A percentile compares a stretch with the other conserved stretches of the same genome.
Conservation (phyloP, 169 alveolate species). For the Toxoplasma gondii region DNA sequence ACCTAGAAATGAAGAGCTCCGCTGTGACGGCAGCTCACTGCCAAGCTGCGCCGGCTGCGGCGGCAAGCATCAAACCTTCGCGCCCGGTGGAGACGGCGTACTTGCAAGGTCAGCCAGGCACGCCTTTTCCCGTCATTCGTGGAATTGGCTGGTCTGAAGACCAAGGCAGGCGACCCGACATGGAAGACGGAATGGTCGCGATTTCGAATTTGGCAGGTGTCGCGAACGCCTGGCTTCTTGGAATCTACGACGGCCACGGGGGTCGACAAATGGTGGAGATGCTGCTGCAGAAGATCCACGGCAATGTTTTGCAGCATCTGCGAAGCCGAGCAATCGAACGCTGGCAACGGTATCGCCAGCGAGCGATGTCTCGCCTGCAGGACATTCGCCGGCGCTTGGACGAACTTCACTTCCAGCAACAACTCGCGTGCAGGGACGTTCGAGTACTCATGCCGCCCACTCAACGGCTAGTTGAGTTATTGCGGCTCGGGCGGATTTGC, state of each 20-base stretch:
- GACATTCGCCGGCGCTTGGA: background rate
- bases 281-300: constrained; percentile 26
- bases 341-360: background rate
- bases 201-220: constrained; percentile 11
- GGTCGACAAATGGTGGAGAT: constrained; percentile 41
- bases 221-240: constrained; percentile 39
- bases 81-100: too few species aligned
- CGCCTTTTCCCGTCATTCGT: background rate
- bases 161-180: constrained; percentile 57
- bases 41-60: too few species aligned
- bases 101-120: background rate
- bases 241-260: constrained; percentile 65
- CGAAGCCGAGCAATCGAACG: background rate
- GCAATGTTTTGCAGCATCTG: background rate
- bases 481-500: background rate
- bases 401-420: background rate
- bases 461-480: too few species aligned
- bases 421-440: background rate
- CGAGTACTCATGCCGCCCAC: background rate
- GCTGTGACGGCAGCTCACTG: too few species aligned
- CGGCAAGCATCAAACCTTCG: too few species aligned
- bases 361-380: background rate
- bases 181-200: constrained; percentile 57
- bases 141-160: constrained; percentile 68
- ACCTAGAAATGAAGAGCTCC: too few species aligned